Evolutionary conservation across 2,329 filamentous ascomycete genomes (phyloP).

Genomic region (Aspergillus sergii): DNA sequence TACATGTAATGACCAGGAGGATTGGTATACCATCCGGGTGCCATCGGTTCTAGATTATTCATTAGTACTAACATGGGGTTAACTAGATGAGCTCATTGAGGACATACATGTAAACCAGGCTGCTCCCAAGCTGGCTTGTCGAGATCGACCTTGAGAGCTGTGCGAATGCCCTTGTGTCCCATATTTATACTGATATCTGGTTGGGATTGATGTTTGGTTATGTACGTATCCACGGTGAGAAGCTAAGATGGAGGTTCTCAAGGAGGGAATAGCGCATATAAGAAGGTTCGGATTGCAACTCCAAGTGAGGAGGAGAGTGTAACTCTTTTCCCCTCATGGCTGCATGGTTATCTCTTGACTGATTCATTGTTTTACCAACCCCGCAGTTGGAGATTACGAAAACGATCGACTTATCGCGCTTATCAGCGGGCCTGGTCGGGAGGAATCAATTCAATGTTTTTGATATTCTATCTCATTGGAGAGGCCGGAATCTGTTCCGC

Average conservation of each 20-base stretch:
- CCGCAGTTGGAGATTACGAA: conserved; percentile 9
- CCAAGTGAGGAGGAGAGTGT: not conserved
- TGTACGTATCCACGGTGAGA: not conserved
- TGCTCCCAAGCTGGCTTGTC: conserved; percentile 73
- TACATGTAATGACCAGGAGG: no score
- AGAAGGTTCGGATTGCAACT: not conserved
- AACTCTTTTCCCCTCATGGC: conserved; percentile 2
- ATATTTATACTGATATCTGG: conserved; percentile 25
- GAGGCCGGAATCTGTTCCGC: not conserved
- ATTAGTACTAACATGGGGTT: conserved; percentile 11
- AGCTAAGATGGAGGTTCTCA: not conserved
- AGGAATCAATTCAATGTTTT: not conserved
- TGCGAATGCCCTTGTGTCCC: conserved; percentile 60
- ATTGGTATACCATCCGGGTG: conserved; percentile 75
- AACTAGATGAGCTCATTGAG: conserved; percentile 7
- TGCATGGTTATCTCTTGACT: not conserved
- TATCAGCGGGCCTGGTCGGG: conserved; percentile 11
- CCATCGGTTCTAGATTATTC: conserved; percentile 74
- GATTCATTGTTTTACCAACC: conserved; percentile 10
- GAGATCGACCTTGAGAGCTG: conserved; percentile 71
- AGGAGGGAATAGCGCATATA: not conserved
- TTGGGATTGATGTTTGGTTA: not conserved
- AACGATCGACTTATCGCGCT: conserved; percentile 13
- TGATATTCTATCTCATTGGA: not conserved
- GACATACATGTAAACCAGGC: conserved; percentile 67